A percentile compares a stretch with the other conserved stretches of the same genome.
Evolutionary conservation across 352 stramenopile species (phyloP).

Genomic region (Globisporangium nagaii): DNA sequence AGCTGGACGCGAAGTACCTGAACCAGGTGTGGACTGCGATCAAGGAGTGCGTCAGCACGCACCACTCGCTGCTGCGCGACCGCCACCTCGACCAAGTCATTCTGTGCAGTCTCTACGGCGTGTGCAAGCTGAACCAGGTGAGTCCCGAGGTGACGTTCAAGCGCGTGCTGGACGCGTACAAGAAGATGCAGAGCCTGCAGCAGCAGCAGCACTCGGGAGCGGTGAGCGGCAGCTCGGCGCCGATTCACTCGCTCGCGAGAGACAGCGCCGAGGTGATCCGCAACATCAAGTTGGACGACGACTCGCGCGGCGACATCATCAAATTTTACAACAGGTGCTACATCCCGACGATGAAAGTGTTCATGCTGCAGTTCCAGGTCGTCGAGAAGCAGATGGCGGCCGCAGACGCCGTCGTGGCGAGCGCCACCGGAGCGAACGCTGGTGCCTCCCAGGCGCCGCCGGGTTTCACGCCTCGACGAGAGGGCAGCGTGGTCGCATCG

Average conservation of each 20-base stretch:
- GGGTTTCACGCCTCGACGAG: conserved; percentile 35
- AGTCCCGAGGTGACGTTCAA: conserved; percentile 68
- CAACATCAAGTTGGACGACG: conserved; percentile 67
- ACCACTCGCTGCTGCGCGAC: conserved; percentile 57
- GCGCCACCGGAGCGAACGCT: conserved; percentile 17
- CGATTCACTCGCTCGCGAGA: conserved; percentile 24
- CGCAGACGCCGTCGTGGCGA: conserved; percentile 53
- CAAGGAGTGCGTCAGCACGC: conserved; percentile 71
- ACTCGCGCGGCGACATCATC: conserved; percentile 77
- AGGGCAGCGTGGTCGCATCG: conserved; percentile 32
- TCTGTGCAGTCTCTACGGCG: conserved; percentile 78
- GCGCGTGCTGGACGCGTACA: conserved; percentile 72
- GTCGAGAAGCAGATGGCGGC: conserved; percentile 81
- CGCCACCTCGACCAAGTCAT: conserved; percentile 81
- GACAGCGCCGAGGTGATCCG: conserved; percentile 65
- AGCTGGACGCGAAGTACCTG: conserved; percentile 65
- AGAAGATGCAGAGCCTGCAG: conserved; percentile 48
- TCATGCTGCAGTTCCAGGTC: conserved; percentile 81
- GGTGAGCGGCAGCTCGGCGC: conserved; percentile 18
- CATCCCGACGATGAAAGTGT: conserved; percentile 79
- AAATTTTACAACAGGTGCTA: conserved; percentile 88
- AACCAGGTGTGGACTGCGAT: conserved; percentile 86
- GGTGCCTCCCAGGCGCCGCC: conserved; percentile 14
- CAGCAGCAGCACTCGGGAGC: conserved; percentile 2
- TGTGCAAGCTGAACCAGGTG: conserved; percentile 82